Evolutionary conservation across 805 yeast genomes (phyloP).

Genomic region (Kodamaea sagamina): DNA sequence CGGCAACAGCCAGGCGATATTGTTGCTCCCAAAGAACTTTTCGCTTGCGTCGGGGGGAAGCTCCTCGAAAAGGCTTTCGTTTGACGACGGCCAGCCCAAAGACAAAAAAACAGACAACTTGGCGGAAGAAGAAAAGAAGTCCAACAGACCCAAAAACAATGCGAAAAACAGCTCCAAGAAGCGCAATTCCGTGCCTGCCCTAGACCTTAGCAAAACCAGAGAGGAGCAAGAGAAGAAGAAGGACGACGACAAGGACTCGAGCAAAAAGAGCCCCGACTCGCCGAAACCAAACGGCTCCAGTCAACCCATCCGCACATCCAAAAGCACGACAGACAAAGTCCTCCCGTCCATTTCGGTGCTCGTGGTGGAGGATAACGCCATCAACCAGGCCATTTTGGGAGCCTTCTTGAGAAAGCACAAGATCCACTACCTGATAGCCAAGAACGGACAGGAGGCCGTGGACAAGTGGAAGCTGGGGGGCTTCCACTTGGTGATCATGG

Average conservation of each 20-base stretch:
- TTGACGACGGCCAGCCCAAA: conserved; percentile 24
- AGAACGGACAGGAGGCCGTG: conserved; percentile 92
- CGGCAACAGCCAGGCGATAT: conserved; percentile 43
- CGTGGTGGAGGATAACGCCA: conserved; percentile 94
- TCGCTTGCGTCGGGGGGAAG: conserved; percentile 28
- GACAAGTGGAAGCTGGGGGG: conserved; percentile 96
- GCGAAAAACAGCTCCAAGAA: conserved; percentile 1
- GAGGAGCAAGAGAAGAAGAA: background rate
- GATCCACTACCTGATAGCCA: conserved; percentile 82
- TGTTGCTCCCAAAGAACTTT: conserved; percentile 51
- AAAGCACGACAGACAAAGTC: conserved; percentile 57
- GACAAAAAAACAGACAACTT: conserved; percentile 1
- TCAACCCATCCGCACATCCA: conserved; percentile 15
- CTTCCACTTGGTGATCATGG: conserved; percentile 93
- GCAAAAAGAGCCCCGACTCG: background rate
- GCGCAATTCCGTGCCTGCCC: background rate
- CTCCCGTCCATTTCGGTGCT: conserved; percentile 87
- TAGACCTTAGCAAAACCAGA: background rate
- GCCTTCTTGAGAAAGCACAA: conserved; percentile 84
- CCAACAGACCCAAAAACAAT: conserved; percentile 1
- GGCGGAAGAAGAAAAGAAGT: conserved; percentile 1
- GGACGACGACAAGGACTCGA: too few species aligned
- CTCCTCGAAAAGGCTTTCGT: conserved; percentile 28
- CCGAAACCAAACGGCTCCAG: background rate
- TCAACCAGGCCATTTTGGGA: conserved; percentile 88